Evolutionary conservation across 2,329 filamentous ascomycete genomes (phyloP).

Genomic region (Daldinia sp.): DNA sequence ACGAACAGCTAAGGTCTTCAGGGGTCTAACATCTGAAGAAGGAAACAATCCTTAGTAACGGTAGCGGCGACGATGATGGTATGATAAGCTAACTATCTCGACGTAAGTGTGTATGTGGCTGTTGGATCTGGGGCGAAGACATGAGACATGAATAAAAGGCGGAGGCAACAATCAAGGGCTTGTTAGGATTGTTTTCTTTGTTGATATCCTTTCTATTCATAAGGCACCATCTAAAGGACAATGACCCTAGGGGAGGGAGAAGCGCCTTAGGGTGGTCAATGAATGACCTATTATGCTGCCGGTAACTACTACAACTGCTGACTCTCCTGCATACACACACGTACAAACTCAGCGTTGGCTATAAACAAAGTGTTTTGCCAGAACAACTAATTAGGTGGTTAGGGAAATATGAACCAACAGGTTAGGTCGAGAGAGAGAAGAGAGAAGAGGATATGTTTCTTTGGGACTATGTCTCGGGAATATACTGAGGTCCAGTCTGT

Average conservation of each 20-base stretch:
- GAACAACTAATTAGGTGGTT: conserved; percentile 18
- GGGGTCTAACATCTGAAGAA: conserved; percentile 24
- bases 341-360: conserved; percentile 32
- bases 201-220: conserved; percentile 40
- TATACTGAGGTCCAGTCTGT: conserved; percentile 52
- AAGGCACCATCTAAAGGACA: conserved; percentile 34
- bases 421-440: conserved; percentile 16
- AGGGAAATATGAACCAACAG: conserved; percentile 15
- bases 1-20: conserved; percentile 22
- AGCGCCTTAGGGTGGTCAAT: conserved; percentile 28
- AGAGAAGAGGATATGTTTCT: conserved; percentile 30
- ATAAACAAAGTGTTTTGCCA: conserved; percentile 36
- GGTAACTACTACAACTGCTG: conserved; percentile 19
- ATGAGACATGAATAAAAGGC: conserved; percentile 43
- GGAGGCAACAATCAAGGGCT: conserved; percentile 45
- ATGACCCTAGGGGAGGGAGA: conserved; percentile 34
- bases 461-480: conserved; percentile 56
- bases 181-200: conserved; percentile 48
- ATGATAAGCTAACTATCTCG: conserved; percentile 30
- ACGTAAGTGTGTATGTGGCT: conserved; percentile 31
- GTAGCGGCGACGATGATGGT: conserved; percentile 15
- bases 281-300: conserved; percentile 40
- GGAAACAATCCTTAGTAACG: conserved; percentile 8
- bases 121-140: conserved; percentile 39
- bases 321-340: conserved; percentile 29